phyloP scores from a whole-genome alignment of 2,329 filamentous ascomycete species.

The Fusarium bactridioides region DNA sequence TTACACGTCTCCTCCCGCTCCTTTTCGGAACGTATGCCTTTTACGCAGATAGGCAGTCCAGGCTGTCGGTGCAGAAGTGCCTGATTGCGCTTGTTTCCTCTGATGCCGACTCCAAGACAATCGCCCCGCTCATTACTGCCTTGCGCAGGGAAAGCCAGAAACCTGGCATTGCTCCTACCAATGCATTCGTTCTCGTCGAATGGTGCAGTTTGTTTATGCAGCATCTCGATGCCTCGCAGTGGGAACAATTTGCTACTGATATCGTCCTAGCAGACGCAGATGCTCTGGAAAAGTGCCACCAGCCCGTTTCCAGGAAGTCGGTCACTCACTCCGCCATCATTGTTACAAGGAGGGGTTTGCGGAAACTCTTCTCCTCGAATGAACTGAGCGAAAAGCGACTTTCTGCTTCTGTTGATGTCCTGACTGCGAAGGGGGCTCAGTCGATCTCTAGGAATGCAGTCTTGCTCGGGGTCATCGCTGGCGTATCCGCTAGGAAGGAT shows the following conservation, averaged over 20 bases:
- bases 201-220: conserved; percentile 87
- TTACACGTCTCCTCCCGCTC: conserved; percentile 68
- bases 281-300: conserved; percentile 79
- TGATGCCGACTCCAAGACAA: conserved; percentile 60
- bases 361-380: conserved; percentile 71
- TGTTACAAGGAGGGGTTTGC: conserved; percentile 80
- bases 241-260: conserved; percentile 70
- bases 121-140: conserved; percentile 71
- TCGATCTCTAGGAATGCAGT: conserved; percentile 75
- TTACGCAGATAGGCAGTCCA: conserved; percentile 86
- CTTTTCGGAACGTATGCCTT: conserved; percentile 88
- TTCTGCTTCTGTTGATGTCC: conserved; percentile 66
- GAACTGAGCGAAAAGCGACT: conserved; percentile 67
- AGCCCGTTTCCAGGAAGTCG: conserved; percentile 67
- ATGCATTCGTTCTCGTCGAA: conserved; percentile 87
- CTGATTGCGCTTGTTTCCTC: conserved; percentile 72
- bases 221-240: conserved; percentile 68
- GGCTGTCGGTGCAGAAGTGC: conserved; percentile 83
- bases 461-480: conserved; percentile 85
- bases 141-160: conserved; percentile 80
- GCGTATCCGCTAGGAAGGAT: conserved; percentile 79
- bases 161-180: conserved; percentile 76
- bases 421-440: conserved; percentile 73
- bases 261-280: conserved; percentile 75
- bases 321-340: conserved; percentile 78